Evolutionary conservation across 2,329 filamentous ascomycete genomes (phyloP), one percentile per base, ranked within the genome.

Genomic region (Verticillium albo-atrum): DNA sequence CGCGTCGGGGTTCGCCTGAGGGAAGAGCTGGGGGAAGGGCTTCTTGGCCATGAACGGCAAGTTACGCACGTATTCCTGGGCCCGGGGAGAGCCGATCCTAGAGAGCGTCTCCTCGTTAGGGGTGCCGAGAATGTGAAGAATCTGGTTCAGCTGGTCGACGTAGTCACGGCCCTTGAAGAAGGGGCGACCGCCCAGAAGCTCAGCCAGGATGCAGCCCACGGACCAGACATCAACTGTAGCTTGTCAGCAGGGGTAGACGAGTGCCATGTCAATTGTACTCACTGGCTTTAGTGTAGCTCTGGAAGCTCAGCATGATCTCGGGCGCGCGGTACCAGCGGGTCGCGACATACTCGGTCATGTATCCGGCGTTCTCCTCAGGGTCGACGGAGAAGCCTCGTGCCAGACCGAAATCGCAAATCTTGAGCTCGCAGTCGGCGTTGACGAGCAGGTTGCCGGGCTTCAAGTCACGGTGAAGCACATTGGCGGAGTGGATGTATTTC

Each of bases 261-360:
- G 6, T 7, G 20, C n/a, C 10, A n/a, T 10, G 20, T 4, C 15
- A 17, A 23, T 20, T 23, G 7, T 7, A 47, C 42, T n/a, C 42
- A 98, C 95, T 99, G 68, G 95, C 95, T 92, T 99, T 99, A 70
- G 95, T 99, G 77, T 99, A 99, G 80, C 92, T 97, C 78, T 98
- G 94, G 86, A 99, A 99, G 81, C 92, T 97, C 75, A 99, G 81
- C 95, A 99, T 99, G 68, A 99, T 99, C 77, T 99, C 95, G 5
- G 95, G 95, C 3, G 95, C 95, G 77, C 84, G 82, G 70, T 87
- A 99, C 95, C 95, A 99, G 79, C 95, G 86, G 57, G 95, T 99
- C 56, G 95, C 95, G 59, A 99, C 95, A 71, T 99, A 99, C 78
- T 99, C 95, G 12, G 95, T 99, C 95, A 99, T 98, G 78, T 98